Evolutionary conservation across 352 stramenopile species (phyloP).

Genomic region (Pythium apleroticum): DNA sequence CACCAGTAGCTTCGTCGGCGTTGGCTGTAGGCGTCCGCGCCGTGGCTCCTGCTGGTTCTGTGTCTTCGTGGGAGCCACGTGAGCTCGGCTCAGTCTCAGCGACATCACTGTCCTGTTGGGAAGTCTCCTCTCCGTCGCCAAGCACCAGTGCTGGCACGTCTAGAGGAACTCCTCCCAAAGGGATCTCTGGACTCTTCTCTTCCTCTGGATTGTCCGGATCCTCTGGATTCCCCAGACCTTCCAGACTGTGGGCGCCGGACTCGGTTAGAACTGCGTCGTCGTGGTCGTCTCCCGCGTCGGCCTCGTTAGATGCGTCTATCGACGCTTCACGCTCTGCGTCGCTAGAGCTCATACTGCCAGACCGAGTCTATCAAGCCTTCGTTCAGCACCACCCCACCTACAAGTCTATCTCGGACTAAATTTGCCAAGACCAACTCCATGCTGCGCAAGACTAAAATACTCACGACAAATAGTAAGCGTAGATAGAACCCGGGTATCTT

Average conservation of each 20-base stretch:
- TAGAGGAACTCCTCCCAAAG: too few species aligned
- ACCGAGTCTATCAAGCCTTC: not conserved
- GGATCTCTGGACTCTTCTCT: not conserved
- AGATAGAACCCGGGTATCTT: conserved; percentile 20
- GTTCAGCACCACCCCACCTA: not conserved
- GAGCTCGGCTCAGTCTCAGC: not conserved
- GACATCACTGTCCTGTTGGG: not conserved
- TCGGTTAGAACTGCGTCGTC: not conserved
- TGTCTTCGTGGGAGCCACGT: not conserved
- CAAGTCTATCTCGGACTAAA: conserved; percentile 1
- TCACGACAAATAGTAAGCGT: not conserved
- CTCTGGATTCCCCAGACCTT: not conserved
- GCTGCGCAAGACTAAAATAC: not conserved
- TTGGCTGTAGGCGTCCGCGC: not conserved
- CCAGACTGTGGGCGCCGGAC: not conserved
- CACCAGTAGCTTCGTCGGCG: not conserved
- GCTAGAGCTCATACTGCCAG: not conserved
- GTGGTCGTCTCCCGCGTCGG: not conserved
- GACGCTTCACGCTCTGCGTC: not conserved
- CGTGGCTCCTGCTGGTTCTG: not conserved
- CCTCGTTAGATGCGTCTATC: not conserved
- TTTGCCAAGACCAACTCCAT: not conserved
- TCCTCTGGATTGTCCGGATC: not conserved
- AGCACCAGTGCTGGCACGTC: not conserved
- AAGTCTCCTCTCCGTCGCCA: not conserved